Evolutionary conservation across 768 basidiomycete species (phyloP), one percentile per base, ranked within the genome.

Genomic region (Mycena crocata): DNA sequence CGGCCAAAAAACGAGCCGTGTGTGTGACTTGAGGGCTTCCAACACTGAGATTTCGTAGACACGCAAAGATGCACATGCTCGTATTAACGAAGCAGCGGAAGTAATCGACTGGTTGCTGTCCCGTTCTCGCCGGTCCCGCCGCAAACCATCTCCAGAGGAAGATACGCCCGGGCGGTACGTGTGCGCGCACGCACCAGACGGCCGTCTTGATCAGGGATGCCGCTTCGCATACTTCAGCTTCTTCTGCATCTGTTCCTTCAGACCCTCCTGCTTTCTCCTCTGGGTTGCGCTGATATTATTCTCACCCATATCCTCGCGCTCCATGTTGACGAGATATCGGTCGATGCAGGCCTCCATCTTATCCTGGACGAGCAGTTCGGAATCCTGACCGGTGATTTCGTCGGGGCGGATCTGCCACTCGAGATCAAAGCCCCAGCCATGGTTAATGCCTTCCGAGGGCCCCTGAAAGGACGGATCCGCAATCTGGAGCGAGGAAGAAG

Each of bases 371-470:
- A 81, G 62, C 26, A 64, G 70, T 51, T 72, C 23, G 59, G 65
- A 35, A 14, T 68, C 66, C 44, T 57, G 52, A 31, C 55, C 66
- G 19, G 65, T 48, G 44, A 72, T 59, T 17, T 80, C 79, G 24
- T 79, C 75, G 35, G 79, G 70, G 24, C 61, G 61, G 51, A 82
- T 48, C 45, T 81, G 77, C 93, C 92, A 93, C 76, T 94, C 90
- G 65, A 94, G 87, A 78, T 94, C 93, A 73, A 94, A 93, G 56
- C 93, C 93, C 93, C 93, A 94, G 3, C 92, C 93, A 55, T 86
- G 87, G n/a, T 75, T 63, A n/a, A 67, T 51, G 34, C 51, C 74
- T n/a, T 39, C 62, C 63, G 48, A 57, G 28, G 31, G 56, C 42
- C 31, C 57, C 64, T 6, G 71, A 51, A 37, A 51, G 32, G 42